Conservation (phyloP, 23 red algal species). For the Gracilaria gracilis region DNA sequence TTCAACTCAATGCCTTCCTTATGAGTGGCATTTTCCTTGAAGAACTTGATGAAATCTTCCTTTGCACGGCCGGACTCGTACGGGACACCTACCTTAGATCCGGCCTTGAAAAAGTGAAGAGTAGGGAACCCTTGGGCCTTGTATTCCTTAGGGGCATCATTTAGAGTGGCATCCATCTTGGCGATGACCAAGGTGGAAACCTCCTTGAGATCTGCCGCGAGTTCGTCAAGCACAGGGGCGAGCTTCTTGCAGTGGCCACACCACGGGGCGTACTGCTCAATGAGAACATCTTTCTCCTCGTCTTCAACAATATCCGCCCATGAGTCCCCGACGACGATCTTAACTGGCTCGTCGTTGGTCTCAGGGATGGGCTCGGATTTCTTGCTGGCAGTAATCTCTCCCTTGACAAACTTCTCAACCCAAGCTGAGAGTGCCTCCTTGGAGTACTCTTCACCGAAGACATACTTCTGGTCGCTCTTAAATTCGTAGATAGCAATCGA, state of each 20-base stretch:
- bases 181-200: slow-evolving; percentile 88
- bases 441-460: slow-evolving; percentile 61
- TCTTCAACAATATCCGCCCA: slow-evolving; percentile 91
- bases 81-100: slow-evolving; percentile 55
- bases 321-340: slow-evolving; percentile 88
- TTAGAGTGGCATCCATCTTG: slow-evolving; percentile 98
- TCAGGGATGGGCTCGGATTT: slow-evolving; percentile 82
- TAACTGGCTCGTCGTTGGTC: slow-evolving; percentile 79
- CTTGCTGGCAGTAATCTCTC: slow-evolving; percentile 61
- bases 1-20: slow-evolving; percentile 74
- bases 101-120: slow-evolving; percentile 87
- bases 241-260: slow-evolving; percentile 95
- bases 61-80: slow-evolving; percentile 72
- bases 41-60: slow-evolving; percentile 89
- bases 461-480: slow-evolving; percentile 73
- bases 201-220: slow-evolving; percentile 79
- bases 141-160: slow-evolving; percentile 90
- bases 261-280: slow-evolving; percentile 98
- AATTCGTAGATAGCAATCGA: slow-evolving; percentile 84
- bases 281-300: slow-evolving; percentile 87
- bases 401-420: slow-evolving; percentile 58
- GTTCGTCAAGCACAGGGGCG: slow-evolving; percentile 81
- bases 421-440: slow-evolving; percentile 57
- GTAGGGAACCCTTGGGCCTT: slow-evolving; percentile 94
- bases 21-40: slow-evolving; percentile 86